Base-by-base conservation (phyloP, 2,329 filamentous ascomycete genomes). In the Diaporthe vaccinii region DNA sequence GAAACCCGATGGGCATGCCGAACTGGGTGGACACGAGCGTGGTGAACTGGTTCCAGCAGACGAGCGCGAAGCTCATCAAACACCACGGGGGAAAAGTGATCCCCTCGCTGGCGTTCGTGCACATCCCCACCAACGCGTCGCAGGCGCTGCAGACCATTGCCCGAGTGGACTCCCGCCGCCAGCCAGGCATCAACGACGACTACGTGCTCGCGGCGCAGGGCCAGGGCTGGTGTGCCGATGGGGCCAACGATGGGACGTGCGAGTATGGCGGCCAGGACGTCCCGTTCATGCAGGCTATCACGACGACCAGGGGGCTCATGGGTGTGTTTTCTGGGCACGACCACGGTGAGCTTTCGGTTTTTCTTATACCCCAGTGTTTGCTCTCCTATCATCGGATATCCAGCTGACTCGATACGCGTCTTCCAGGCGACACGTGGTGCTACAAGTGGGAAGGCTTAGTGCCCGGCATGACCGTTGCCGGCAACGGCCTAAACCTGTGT, bases 241-340 rank as follows among this genome's bases (percentile, higher is more conserved):
- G 81, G 15, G 72, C 74, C 4, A 85, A 7, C 57, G 65, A 69
- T 41, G 65, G 65, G 31, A 41, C 22, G 4, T 84, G 83, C 65
- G 72, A 46, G 0, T 82, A 85, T 81, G 84, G 84, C 2, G 81
- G 81, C 28, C 82, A 89, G 76, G 90, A 92, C 75, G 80, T 83
- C 0, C 84, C 86, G 0, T 93, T 93, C 76, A 91, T 92, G 89
- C 78, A 86, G 72, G 89, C 89, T 0, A 78, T 93, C 1, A 82
- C 86, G 1, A 81, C 85, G 0, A 90, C 87, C 2, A 77, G 78
- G 14, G 89, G 89, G 0, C 75, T 92, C 15, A 82, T 89, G 76
- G 88, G 83, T 2, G 79, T 91, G 17, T 90, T 92, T 79, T 85
- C 84, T 15, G 91, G 91, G 0, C 91, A 93, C 78, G 90, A 92